Evolutionary conservation across 2,329 filamentous ascomycete genomes (phyloP).

Genomic region (Neurospora sp.): DNA sequence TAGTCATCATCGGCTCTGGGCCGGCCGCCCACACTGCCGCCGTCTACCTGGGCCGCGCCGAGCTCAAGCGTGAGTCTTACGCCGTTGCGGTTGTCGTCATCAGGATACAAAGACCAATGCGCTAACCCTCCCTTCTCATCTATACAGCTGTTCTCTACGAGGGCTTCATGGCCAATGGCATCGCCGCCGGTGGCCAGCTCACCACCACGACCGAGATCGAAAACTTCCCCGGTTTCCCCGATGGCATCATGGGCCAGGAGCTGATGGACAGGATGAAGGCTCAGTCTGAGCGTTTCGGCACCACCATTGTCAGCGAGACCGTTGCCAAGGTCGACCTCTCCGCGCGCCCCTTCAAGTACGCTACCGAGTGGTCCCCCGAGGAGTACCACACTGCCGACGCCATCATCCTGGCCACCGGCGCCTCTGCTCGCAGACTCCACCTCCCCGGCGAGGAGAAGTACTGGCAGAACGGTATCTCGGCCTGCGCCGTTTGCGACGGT

Average conservation of each 20-base stretch:
- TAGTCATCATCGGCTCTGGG: slow-evolving; percentile 90
- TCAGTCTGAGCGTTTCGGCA: slow-evolving; percentile 87
- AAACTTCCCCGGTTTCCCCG: slow-evolving; percentile 93
- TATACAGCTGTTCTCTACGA: slow-evolving; percentile 75
- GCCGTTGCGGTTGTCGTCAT: background rate
- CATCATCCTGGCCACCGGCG: slow-evolving; percentile 90
- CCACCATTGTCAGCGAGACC: slow-evolving; percentile 86
- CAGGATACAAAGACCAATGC: background rate
- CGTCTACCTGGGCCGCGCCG: slow-evolving; percentile 88
- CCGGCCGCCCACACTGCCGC: slow-evolving; percentile 96
- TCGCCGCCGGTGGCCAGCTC: slow-evolving; percentile 89
- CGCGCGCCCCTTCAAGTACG: slow-evolving; percentile 79
- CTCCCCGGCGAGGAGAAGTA: slow-evolving; percentile 86
- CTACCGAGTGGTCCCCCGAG: slow-evolving; percentile 78
- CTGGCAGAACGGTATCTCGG: slow-evolving; percentile 95
- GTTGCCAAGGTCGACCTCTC: slow-evolving; percentile 81
- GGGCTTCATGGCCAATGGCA: slow-evolving; percentile 95
- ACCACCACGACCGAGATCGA: slow-evolving; percentile 98
- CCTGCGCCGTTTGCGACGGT: slow-evolving; percentile 95
- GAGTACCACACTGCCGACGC: slow-evolving; percentile 82
- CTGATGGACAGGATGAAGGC: slow-evolving; percentile 94
- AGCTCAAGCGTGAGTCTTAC: slow-evolving; percentile 61
- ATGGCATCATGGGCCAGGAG: slow-evolving; percentile 74
- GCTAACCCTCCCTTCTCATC: background rate
- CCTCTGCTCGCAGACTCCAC: slow-evolving; percentile 75